phyloP scores from a whole-genome alignment of 2,329 filamentous ascomycete species.

The Fragosphaeria purpurea region DNA sequence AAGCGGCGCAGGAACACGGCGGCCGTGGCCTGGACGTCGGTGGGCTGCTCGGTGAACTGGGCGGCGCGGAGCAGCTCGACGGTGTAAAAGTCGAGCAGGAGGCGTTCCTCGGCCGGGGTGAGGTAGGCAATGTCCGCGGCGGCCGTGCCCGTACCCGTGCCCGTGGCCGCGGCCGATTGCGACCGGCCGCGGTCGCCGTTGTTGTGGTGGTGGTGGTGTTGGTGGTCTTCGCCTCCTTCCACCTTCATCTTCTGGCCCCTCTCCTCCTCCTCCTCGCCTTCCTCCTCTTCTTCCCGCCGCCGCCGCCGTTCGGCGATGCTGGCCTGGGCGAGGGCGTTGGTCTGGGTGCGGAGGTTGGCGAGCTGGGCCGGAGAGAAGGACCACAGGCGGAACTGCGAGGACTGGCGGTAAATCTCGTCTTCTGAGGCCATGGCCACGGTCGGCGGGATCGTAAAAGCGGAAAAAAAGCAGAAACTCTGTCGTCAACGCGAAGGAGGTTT shows the following conservation, averaged over 20 bases:
- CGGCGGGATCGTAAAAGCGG: constrained; percentile 7
- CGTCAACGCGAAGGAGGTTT: not conserved
- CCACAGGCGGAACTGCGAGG: constrained; percentile 87
- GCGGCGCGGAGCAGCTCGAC: constrained; percentile 48
- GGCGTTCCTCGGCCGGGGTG: constrained; percentile 71
- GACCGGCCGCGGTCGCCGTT: too few relatives aligned
- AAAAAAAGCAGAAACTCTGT: not conserved
- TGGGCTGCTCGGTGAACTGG: constrained; percentile 40
- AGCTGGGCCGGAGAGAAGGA: constrained; percentile 73
- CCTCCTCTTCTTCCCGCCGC: constrained; percentile 24
- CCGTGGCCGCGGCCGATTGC: too few relatives aligned
- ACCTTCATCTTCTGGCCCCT: constrained; percentile 8
- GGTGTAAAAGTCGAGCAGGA: constrained; percentile 69
- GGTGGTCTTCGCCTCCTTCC: not conserved
- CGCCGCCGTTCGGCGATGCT: constrained; percentile 51
- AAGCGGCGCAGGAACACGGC: constrained; percentile 88
- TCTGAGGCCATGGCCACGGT: constrained; percentile 56
- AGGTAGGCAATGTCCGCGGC: constrained; percentile 41
- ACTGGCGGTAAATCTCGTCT: constrained; percentile 82
- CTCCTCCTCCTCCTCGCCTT: constrained; percentile 14
- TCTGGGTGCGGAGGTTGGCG: constrained; percentile 60
- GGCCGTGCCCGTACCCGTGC: constrained; percentile 34
- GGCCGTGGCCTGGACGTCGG: constrained; percentile 58
- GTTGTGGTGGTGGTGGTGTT: too few relatives aligned
- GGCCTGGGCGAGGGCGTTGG: constrained; percentile 61